These are phyloP conservation scores for Cutaneotrichosporon sp. DNA, from an alignment of 1,284 basidiomycete genomes.

Conservation along the genomic window DNA sequence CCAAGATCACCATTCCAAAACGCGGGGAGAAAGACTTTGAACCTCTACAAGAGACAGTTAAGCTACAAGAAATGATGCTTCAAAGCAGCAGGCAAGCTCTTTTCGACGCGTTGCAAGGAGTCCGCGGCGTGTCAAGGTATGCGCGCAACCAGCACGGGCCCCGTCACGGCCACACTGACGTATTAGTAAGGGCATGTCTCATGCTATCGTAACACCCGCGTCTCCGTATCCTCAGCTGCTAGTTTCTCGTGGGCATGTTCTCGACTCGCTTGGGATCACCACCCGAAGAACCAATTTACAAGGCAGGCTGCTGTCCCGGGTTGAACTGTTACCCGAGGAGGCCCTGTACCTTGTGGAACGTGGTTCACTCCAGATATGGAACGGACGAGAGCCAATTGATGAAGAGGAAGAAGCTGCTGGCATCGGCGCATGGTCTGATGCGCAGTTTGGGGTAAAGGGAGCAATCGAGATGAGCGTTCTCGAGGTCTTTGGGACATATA, in stretches of 20 bases:
- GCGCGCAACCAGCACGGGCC: constrained; percentile 21
- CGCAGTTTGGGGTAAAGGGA: constrained; percentile 65
- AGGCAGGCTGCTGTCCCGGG: constrained; percentile 50
- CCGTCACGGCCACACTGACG: neutral
- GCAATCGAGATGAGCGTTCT: constrained; percentile 92
- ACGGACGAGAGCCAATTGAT: constrained; percentile 35
- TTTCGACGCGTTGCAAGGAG: constrained; percentile 69
- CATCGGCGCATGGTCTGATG: constrained; percentile 38
- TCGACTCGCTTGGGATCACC: constrained; percentile 66
- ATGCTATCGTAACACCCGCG: constrained; percentile 37
- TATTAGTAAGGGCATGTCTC: constrained; percentile 46
- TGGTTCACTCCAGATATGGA: constrained; percentile 79
- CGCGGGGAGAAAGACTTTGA: constrained; percentile 96
- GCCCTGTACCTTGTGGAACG: constrained; percentile 86
- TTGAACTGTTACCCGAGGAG: constrained; percentile 90
- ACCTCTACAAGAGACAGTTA: constrained; percentile 60
- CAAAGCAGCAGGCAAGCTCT: constrained; percentile 76
- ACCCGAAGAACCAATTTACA: constrained; percentile 53
- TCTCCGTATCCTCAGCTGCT: constrained; percentile 56
- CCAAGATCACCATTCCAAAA: constrained; percentile 64
- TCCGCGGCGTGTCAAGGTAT: constrained; percentile 68
- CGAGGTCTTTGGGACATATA: constrained; percentile 78
- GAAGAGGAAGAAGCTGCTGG: constrained; percentile 18
- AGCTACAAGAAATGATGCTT: constrained; percentile 62
- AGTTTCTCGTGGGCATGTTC: constrained; percentile 67